Evolutionary conservation across 164 flowering plant genomes (phyloP), one percentile per base, ranked within the genome.

Genomic region (Nymphaea thermarum): DNA sequence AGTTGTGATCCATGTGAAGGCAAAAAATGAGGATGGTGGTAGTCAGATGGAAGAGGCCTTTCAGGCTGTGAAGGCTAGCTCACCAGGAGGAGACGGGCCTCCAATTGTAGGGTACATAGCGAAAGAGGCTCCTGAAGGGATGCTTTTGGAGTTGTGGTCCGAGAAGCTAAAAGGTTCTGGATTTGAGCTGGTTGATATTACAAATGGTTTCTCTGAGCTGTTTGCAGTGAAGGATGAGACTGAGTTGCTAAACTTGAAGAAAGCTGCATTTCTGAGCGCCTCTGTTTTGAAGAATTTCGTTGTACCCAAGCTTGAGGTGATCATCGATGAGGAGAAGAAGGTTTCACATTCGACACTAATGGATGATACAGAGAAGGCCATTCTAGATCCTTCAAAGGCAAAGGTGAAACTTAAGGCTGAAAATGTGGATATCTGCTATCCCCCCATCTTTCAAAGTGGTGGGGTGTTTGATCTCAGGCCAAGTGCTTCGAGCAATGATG

Each of bases 361-460:
- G 93, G 87, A 86, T 67, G 90, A 84, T 17, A 82, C 91, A 0
- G 91, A 89, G 79, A 86, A 87, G 75, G 83, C 76, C 41, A 84
- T 91, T 65, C 65, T 82, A 5, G 89, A 89, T 41, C 97, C 89
- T 5, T 68, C 82, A 5, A 85, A 44, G 71, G 74, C 79, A 47
- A 85, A 82, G 74, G 86, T 81, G 44, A 87, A 87, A 76, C 74
- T 91, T 71, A 89, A 80, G 79, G 85, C 88, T 3, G 89, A 86
- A 15, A 89, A 87, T 76, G 83, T 87, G 65, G 96, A 87, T 73
- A 91, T 89, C 16, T 91, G 97, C 67, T 91, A 87, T 75, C 96
- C 93, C 64, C 97, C 97, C 0, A 91, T 89, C 3, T 85, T 91
- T 73, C 93, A 89, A 72, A 91, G 97, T 67, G 93, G 97, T 3